phyloP scores from a whole-genome alignment of 2,329 filamentous ascomycete genomes.

The Exophiala bonariae region DNA sequence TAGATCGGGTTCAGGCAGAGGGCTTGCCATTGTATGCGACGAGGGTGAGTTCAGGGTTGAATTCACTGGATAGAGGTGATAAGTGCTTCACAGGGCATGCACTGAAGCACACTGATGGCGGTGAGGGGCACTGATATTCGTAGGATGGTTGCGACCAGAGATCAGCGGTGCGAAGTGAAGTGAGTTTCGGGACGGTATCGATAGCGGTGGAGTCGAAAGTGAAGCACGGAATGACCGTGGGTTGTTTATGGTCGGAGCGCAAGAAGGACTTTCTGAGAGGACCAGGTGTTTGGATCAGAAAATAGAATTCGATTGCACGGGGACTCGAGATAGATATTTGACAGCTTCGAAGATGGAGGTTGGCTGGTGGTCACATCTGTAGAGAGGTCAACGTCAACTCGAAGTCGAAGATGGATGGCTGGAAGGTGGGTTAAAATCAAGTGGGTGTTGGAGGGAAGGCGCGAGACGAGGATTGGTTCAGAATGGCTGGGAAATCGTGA shows the following conservation, averaged over 20 bases:
- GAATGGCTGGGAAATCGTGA: too few relatives aligned
- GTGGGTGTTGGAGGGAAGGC: too few relatives aligned
- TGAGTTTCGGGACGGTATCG: not conserved
- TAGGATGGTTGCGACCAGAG: too few relatives aligned
- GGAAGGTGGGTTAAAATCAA: too few relatives aligned
- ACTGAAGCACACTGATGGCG: too few relatives aligned
- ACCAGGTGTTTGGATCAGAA: not conserved
- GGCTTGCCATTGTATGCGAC: slow-evolving; percentile 12
- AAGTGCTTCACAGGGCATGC: not conserved
- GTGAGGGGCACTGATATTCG: slow-evolving; percentile 2
- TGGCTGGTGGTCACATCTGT: too few relatives aligned
- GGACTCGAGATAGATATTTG: slow-evolving; percentile 3
- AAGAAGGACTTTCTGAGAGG: not conserved
- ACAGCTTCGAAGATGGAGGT: slow-evolving; percentile 1
- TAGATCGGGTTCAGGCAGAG: not conserved
- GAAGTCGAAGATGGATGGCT: too few relatives aligned
- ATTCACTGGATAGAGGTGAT: not conserved
- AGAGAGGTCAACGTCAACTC: too few relatives aligned
- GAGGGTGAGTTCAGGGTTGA: too few relatives aligned
- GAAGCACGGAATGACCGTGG: not conserved
- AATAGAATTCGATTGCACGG: not conserved
- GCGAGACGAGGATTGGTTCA: too few relatives aligned
- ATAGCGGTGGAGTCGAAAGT: slow-evolving; percentile 2
- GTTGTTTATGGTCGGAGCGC: not conserved
- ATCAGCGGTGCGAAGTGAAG: too few relatives aligned